Conservation (phyloP, 2,329 filamentous ascomycete genomes). For the Sphaerulina musiva region DNA sequence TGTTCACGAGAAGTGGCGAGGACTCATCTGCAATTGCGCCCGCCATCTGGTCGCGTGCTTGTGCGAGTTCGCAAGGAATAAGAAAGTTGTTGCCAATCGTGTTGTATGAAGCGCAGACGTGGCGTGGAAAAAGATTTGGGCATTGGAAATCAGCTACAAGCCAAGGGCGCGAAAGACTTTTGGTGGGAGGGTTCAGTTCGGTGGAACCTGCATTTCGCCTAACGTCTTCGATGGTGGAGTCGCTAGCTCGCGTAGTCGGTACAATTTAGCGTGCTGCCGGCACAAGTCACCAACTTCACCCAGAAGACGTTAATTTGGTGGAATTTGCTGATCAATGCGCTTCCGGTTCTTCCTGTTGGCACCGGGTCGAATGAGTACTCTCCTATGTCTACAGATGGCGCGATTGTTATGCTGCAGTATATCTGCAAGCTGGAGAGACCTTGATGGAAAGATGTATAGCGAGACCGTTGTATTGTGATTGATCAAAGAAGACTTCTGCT, state of each 20-base stretch:
- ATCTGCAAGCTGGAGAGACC: background rate
- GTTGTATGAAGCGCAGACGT: background rate
- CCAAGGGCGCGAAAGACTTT: background rate
- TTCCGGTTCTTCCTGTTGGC: background rate
- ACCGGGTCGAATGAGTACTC: background rate
- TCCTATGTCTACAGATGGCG: background rate
- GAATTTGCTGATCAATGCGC: too few species aligned
- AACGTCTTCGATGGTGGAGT: background rate
- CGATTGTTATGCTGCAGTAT: background rate
- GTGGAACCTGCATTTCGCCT: background rate
- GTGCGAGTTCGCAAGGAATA: background rate
- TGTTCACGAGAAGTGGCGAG: slow-evolving; percentile 14
- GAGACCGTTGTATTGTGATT: background rate
- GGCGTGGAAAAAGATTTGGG: background rate
- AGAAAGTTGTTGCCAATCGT: background rate
- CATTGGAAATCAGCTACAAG: slow-evolving; percentile 2
- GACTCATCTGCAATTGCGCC: slow-evolving; percentile 10
- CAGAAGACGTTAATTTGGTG: too few species aligned
- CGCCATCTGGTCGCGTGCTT: background rate
- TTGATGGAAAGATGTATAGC: background rate
- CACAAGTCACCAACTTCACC: too few species aligned
- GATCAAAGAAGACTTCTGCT: background rate
- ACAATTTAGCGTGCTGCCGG: too few species aligned
- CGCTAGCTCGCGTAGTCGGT: too few species aligned
- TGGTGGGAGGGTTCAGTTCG: background rate